Base-by-base conservation (phyloP, 306 rosid species). In the Comarum palustre region DNA sequence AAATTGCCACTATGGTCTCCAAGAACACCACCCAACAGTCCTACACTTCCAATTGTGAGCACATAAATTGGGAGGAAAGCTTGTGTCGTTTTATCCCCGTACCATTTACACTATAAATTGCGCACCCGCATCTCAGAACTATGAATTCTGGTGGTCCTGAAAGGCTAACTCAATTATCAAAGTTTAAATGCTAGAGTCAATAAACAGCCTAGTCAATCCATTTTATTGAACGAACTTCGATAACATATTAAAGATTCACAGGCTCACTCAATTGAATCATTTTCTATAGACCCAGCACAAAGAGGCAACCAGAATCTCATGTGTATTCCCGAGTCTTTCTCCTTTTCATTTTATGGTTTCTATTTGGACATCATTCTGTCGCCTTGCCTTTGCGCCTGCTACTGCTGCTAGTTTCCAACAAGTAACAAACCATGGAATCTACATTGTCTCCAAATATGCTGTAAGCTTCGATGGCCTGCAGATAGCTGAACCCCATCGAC, bases 331-430 rank as follows among this genome's bases (percentile, higher is more conserved):
- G 27, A 43, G 36, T 20, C 24, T 29, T 9, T 22, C 52, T 58
- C 66, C 3, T 9, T n/a, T 29, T 48, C 60, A 8, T 5, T 15
- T 43, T 43, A 20, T n/a, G 41, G 57, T 31, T 39, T 19, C 75
- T 8, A 57, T 8, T 27, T 73, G 29, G 27, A 29, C 29, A 32
- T 82, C 81, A 89, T 78, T 94, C 96, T 27, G 97, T 86, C 57
- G 97, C 99, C 87, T 94, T 94, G 55, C 99, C 97, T 81, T 94
- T 94, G 43, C 91, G 85, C 77, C 96, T 82, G 90, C 90, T 81
- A 80, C 90, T 84, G 70, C 82, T 86, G 78, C 88, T 85, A 34
- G 92, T 88, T 81, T 94, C 99, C 84, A 91, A 63, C 79, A 94
- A 73, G 86, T 89, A 94, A 68, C 89, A 88, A 17, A 94, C 87